phyloP scores from a whole-genome alignment of 208 protist species.

The Porcisia hertigi region DNA sequence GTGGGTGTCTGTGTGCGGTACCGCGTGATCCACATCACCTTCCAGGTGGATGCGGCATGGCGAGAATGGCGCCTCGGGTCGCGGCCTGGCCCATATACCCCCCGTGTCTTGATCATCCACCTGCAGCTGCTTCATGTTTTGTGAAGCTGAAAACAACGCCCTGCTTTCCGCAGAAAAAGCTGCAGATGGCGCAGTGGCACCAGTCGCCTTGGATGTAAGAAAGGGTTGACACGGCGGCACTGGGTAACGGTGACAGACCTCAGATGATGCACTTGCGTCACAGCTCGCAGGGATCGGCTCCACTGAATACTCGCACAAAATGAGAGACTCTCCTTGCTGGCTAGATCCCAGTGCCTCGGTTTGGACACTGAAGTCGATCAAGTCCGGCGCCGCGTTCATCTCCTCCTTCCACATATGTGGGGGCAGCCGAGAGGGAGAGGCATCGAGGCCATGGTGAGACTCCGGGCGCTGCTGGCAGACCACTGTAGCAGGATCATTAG shows the following conservation, averaged over 20 bases:
- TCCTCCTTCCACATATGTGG: not conserved
- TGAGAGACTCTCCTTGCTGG: constrained; percentile 20
- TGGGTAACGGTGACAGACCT: not conserved
- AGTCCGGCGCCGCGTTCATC: constrained; percentile 2
- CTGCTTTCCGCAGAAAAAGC: not conserved
- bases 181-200: not conserved
- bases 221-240: not conserved
- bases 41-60: not conserved
- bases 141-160: not conserved
- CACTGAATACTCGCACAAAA: constrained; percentile 27
- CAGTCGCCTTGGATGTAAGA: not conserved
- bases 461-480: not conserved
- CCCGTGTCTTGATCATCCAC: not conserved
- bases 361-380: constrained; percentile 34
- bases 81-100: not conserved
- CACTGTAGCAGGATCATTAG: not conserved
- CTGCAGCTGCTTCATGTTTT: not conserved
- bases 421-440: not conserved
- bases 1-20: not conserved
- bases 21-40: not conserved
- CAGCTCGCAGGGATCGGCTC: constrained; percentile 17
- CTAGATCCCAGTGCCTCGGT: constrained; percentile 16
- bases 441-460: not conserved
- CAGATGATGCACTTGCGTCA: not conserved
- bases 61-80: not conserved